Evolutionary conservation across 352 stramenopile genomes (phyloP), one percentile per base, ranked within the genome.

Genomic region (Pythium dissimile): DNA sequence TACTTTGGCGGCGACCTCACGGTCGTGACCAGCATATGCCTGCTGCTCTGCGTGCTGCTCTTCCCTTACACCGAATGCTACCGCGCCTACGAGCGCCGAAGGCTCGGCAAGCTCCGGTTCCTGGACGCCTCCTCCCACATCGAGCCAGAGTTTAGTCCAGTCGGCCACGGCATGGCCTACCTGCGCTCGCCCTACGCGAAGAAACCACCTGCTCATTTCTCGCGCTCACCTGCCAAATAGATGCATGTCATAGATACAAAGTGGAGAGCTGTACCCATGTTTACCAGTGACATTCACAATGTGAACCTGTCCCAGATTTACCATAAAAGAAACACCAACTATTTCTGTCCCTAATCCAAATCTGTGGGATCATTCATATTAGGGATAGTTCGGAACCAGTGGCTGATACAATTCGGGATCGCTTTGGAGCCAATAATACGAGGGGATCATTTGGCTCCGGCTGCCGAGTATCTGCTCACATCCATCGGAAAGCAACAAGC

Each of bases 1-100:
- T 69, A 80, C 43, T 81, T 84, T 39, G 57, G 47, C 24, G 83
- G 83, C 12, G 73, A 89, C 54, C 69, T 92, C 26, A 84, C 69
- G 1, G 41, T 67, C 32, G 47, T 90, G 2, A 86, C 83, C 43
- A 69, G 55, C 16, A 32, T 74, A 12, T 89, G 76, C 34, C 54
- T 92, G n/a, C 24, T 80, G 27, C 59, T 77, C 13, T 88, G 80
- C 16, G 31, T 85, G 10, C 46, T 77, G 21, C 67, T 92, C 21
- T 75, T 88, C 41, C 83, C 80, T 26, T 56, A 84, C 32, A 89
- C 79, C 5, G 71, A 79, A 50, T 88, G 78, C 54, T 77, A 89
- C 51, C 66, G 74, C 37, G 47, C 66, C 16, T 69, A 58, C 31
- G 75, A 86, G 58, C 43, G 67, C 20, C 61, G 66, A 30, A 75